Conservation (phyloP, 23 red algal species). For the Cyanidioschyzon merolae region DNA sequence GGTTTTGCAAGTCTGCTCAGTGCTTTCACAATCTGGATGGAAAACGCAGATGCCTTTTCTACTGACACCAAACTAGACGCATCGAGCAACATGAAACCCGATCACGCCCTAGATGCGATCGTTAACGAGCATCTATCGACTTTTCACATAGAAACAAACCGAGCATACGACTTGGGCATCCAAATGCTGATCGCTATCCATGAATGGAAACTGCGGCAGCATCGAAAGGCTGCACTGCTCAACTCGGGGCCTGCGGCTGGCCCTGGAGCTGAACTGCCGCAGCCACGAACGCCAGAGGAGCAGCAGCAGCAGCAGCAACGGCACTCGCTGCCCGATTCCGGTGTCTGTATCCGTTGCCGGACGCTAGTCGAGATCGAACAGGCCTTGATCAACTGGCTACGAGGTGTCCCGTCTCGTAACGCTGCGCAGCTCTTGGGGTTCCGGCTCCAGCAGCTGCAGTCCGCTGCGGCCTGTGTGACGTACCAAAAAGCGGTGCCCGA, state of each 20-base stretch:
- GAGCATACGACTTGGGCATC: background rate
- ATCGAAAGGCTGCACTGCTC: background rate
- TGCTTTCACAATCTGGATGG: background rate
- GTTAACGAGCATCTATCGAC: background rate
- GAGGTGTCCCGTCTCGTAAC: background rate
- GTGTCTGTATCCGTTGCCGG: too few relatives aligned
- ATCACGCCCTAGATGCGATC: background rate
- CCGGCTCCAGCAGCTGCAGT: background rate
- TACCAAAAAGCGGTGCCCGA: background rate
- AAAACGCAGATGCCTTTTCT: background rate
- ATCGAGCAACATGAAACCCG: background rate
- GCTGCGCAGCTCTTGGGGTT: slow-evolving; percentile 5
- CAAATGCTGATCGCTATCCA: background rate
- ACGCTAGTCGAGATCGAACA: background rate
- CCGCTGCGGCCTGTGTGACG: background rate
- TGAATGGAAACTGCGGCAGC: background rate
- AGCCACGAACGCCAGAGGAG: background rate
- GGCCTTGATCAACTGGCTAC: background rate
- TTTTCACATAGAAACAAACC: background rate
- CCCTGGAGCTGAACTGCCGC: background rate
- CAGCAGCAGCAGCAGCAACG: background rate
- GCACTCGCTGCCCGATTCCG: background rate
- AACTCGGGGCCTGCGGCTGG: background rate
- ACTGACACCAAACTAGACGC: background rate
- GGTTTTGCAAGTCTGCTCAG: background rate